Evolutionary conservation across 441 rosid genomes (phyloP), one percentile per base, ranked within the genome.

Genomic region (Eugenia klotzschiana): DNA sequence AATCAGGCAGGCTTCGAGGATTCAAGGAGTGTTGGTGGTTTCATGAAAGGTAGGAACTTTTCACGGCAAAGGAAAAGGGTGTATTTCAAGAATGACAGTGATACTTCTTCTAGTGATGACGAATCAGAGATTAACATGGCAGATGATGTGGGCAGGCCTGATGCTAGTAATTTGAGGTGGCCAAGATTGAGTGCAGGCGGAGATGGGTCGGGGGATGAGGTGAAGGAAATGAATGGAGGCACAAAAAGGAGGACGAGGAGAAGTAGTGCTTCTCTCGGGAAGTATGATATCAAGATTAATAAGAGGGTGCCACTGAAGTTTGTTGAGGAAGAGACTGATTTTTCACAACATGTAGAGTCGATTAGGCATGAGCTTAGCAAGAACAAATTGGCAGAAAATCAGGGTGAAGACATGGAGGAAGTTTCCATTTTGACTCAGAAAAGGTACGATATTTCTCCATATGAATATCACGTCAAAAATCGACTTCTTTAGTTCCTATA

Each of bases 241-340:
- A 51, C 88, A 89, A 92, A 90, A 83, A 74, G 88, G 83, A 90
- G 83, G 89, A 92, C 46, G 85, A 83, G 85, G 20, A 93, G 95
- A 49, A 91, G 96, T 83, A 91, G 93, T 14, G 95, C 98, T 18
- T 89, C 98, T 6, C 88, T 96, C 80, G 98, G 95, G 33, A 93
- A 91, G 83, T 91, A 91, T 82, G 99, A 93, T 91, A 22, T 88
- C 87, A 97, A 91, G 88, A 84, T 88, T 79, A 94, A 85, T 3
- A 94, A 89, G 88, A 93, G 98, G 88, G 94, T 93, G 49, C 92
- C 94, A 0, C 83, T 91, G 46, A 91, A 91, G 89, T 88, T 83
- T 40, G 85, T 90, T 16, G 95, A 93, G 51, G 86, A 90, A 74
- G 95, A 91, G 87, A 81, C 69, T 64, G 91, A 89, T 87, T 92